Base-by-base conservation (phyloP, 2,329 filamentous ascomycete species). In the Scytalidium sp. region DNA sequence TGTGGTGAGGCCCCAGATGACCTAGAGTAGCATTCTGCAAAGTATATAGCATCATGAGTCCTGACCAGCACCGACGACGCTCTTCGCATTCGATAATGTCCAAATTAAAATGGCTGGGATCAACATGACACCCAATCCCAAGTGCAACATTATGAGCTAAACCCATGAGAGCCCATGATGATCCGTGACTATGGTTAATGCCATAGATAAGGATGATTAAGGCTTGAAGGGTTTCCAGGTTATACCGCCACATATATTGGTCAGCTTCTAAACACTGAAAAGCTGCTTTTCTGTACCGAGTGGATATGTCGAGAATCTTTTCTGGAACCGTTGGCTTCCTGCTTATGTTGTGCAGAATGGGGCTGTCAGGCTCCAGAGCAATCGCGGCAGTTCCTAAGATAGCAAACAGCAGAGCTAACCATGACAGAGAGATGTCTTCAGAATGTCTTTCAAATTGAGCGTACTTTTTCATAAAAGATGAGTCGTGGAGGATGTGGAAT, bases 101-200 rank as follows among this genome's bases (percentile, higher is more conserved):
- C 9, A 52, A 36, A 13, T 50, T 43, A 27, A 52, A 52, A 2
- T n/a, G 43, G 4, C 43, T 43, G 2, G 50, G 52, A 22, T 55
- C 52, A 8, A 52, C 49, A 29, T 55, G 52, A 17, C 47, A 50
- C n/a, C 32, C 50, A 39, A 52, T 39, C 20, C 44, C 50, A 19
- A 52, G 42, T 5, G 52, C 50, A 4, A 55, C 45, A 43, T 55
- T 50, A 20, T 55, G 43, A 23, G 52, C 50, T 45, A 55, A 48
- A 55, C 50, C 52, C 21, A 55, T 50, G 23, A 55, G 47, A 22
- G 47, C 47, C 50, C 50, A 55, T 7, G 47, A 52, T n/a, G 44
- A 36, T 25, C 50, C 52, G 46, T 55, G 52, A 5, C 29, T 43
- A 23, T 55, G 50, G 11, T 47, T 42, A 50, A 52, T 50, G 19